A percentile compares a stretch with the other conserved stretches of the same genome.
These are phyloP conservation scores for Lophiostoma macrostomum DNA, from an alignment of 495 filamentous ascomycete species.

Conservation along the genomic window DNA sequence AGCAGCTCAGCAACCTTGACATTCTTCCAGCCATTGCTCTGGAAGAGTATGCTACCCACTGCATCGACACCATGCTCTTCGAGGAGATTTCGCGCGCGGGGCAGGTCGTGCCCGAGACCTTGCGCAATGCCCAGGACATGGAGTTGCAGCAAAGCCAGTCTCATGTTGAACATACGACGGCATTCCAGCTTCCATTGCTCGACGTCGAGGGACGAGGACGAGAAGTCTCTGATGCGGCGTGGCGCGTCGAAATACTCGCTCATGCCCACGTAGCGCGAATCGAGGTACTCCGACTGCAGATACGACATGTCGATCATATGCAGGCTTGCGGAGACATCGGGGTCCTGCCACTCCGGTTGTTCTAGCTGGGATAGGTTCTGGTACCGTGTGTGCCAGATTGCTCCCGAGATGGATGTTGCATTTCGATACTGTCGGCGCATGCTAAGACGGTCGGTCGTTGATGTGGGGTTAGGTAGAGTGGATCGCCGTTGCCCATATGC, in stretches of 20 bases:
- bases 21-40: slow-evolving; percentile 4
- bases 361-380: slow-evolving; percentile 14
- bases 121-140: neutral
- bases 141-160: slow-evolving; percentile 10
- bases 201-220: slow-evolving; percentile 5
- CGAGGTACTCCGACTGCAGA: slow-evolving; percentile 7
- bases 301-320: slow-evolving; percentile 16
- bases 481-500: slow-evolving; percentile 6
- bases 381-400: slow-evolving; percentile 16
- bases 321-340: slow-evolving; percentile 4
- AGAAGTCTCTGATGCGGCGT: slow-evolving; percentile 5
- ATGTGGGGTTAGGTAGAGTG: neutral
- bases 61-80: neutral
- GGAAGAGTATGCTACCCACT: slow-evolving; percentile 9
- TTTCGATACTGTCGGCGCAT: slow-evolving; percentile 16
- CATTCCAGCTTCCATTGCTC: slow-evolving; percentile 18
- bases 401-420: slow-evolving; percentile 3
- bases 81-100: slow-evolving; percentile 2
- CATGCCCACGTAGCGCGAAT: slow-evolving; percentile 1
- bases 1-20: slow-evolving; percentile 1
- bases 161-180: slow-evolving; percentile 10
- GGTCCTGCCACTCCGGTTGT: slow-evolving; percentile 1
- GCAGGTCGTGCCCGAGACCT: slow-evolving; percentile 12
- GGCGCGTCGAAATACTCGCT: slow-evolving; percentile 15
- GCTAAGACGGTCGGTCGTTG: slow-evolving; percentile 18